Conservation (phyloP, 1,284 basidiomycete species). For the Chondrostereum purpureum region DNA sequence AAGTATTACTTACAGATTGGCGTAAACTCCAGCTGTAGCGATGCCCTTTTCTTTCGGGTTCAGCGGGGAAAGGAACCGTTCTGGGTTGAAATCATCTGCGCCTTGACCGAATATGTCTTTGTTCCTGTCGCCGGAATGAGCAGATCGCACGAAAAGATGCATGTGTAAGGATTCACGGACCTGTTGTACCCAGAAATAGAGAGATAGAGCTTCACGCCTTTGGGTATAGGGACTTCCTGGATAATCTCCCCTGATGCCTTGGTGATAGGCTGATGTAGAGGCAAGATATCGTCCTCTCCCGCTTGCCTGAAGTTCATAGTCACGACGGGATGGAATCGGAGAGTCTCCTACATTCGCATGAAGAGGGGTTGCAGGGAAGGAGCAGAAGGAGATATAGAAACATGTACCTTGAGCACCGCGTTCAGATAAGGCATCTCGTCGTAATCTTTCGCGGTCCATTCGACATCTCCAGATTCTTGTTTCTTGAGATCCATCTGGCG, state of each 20-base stretch:
- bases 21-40: slow-evolving; percentile 23
- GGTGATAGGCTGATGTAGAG: slow-evolving; percentile 28
- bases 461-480: slow-evolving; percentile 7
- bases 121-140: slow-evolving; percentile 16
- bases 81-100: slow-evolving; percentile 25
- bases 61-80: slow-evolving; percentile 12
- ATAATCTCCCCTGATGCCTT: slow-evolving; percentile 26
- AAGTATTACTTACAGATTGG: slow-evolving; percentile 22
- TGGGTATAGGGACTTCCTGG: slow-evolving; percentile 27
- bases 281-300: slow-evolving; percentile 30
- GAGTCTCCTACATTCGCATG: slow-evolving; percentile 25
- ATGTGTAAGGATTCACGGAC: slow-evolving; percentile 15
- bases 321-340: slow-evolving; percentile 31
- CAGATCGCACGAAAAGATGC: background rate
- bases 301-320: slow-evolving; percentile 24
- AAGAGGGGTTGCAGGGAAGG: slow-evolving; percentile 15
- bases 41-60: background rate
- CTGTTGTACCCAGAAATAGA: slow-evolving; percentile 24
- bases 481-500: slow-evolving; percentile 1
- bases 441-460: slow-evolving; percentile 15
- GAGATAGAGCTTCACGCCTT: slow-evolving; percentile 28
- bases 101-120: slow-evolving; percentile 28
- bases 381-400: slow-evolving; percentile 28
- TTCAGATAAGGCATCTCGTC: slow-evolving; percentile 15
- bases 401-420: slow-evolving; percentile 23